phyloP scores from a whole-genome alignment of 306 rosid genomes.

The Biancaea sappan region DNA sequence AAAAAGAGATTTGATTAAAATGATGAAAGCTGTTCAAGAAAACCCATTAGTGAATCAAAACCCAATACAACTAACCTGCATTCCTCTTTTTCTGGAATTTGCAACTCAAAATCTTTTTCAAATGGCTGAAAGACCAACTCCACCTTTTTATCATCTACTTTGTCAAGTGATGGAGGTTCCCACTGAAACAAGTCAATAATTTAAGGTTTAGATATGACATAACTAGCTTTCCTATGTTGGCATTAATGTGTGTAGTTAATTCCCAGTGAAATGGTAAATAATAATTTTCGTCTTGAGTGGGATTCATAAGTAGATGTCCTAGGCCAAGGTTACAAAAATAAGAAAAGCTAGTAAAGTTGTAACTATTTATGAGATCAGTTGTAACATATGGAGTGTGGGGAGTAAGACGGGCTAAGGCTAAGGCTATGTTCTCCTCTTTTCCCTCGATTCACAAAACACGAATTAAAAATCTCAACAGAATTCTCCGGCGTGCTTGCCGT shows the following conservation, averaged over 20 bases:
- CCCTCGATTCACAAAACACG: too few species aligned
- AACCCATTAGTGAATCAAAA: slow-evolving; percentile 2
- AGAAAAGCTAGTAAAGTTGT: too few species aligned
- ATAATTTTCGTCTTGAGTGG: too few species aligned
- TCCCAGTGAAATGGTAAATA: too few species aligned
- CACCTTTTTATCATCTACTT: slow-evolving; percentile 56
- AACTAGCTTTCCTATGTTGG: slow-evolving; percentile 1
- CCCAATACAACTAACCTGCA: slow-evolving; percentile 51
- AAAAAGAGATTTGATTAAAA: slow-evolving; percentile 4
- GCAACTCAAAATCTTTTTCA: slow-evolving; percentile 70
- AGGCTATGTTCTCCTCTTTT: too few species aligned
- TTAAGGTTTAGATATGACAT: background rate
- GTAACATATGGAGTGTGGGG: background rate
- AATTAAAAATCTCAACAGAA: too few species aligned
- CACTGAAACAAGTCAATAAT: slow-evolving; percentile 52
- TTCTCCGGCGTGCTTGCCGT: too few species aligned
- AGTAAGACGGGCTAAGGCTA: too few species aligned
- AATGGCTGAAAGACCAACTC: slow-evolving; percentile 66
- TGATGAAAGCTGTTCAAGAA: background rate
- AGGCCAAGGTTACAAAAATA: background rate
- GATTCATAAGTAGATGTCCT: background rate
- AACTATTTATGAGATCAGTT: background rate
- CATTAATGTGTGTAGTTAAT: background rate
- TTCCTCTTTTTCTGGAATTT: slow-evolving; percentile 63
- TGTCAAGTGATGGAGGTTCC: slow-evolving; percentile 71